Conservation (phyloP, 2,329 filamentous ascomycete genomes). For the Monosporascus sp. region DNA sequence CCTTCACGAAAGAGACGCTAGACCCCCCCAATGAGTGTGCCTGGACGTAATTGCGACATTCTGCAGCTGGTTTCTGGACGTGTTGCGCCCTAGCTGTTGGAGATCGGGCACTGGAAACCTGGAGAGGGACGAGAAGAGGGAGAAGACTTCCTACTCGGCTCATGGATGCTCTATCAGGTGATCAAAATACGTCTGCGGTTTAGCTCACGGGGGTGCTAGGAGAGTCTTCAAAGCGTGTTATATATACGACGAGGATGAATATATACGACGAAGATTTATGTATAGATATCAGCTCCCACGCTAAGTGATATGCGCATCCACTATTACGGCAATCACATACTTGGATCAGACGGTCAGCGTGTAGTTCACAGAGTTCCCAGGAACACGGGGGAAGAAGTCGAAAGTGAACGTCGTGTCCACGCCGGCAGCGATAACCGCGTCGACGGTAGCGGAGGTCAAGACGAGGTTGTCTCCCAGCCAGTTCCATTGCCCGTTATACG, state of each 20-base stretch:
- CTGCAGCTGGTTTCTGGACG: no score
- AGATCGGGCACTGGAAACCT: no score
- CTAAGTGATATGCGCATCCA: background rate
- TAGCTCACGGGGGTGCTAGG: background rate
- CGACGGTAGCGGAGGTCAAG: constrained; percentile 38
- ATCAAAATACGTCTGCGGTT: background rate
- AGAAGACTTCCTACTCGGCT: no score
- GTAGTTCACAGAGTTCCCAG: constrained; percentile 43
- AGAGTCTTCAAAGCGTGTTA: no score
- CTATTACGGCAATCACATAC: background rate
- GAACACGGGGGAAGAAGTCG: constrained; percentile 49
- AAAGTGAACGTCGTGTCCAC: constrained; percentile 44
- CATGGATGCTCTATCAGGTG: no score
- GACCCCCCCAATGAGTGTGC: no score
- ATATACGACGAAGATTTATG: background rate
- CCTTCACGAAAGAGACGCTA: no score
- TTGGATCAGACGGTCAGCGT: constrained; percentile 28
- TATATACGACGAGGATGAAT: no score
- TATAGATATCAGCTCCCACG: background rate
- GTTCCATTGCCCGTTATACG: constrained; percentile 46
- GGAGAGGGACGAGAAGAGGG: no score
- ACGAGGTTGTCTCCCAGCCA: constrained; percentile 43
- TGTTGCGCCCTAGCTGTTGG: no score
- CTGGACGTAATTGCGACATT: no score
- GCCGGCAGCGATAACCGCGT: constrained; percentile 39